A percentile compares a stretch with the other conserved stretches of the same genome.
phyloP scores from a whole-genome alignment of 331 rosid genomes.

The Telfairia occidentalis region DNA sequence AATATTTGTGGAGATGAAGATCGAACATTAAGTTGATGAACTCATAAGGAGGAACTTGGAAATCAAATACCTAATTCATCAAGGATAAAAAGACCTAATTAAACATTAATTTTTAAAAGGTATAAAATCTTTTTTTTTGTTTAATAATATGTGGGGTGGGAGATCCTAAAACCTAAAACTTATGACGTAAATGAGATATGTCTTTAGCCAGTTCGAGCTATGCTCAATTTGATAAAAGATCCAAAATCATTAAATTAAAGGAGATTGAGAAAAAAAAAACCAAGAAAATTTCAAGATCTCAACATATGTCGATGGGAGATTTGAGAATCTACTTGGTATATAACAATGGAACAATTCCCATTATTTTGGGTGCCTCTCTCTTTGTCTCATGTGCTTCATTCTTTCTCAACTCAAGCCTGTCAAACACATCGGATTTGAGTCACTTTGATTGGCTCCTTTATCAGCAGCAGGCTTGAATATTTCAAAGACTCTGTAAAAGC shows the following conservation, averaged over 20 bases:
- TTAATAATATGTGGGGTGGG: too few species aligned
- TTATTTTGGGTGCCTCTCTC: background rate
- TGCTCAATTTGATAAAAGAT: too few species aligned
- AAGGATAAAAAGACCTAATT: too few species aligned
- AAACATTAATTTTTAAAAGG: too few species aligned
- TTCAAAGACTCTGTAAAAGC: background rate
- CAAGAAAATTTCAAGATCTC: background rate
- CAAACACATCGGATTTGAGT: background rate
- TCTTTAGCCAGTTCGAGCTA: too few species aligned
- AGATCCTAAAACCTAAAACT: too few species aligned
- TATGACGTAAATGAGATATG: too few species aligned
- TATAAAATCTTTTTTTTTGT: too few species aligned
- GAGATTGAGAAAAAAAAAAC: background rate
- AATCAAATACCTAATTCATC: too few species aligned
- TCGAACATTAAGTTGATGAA: too few species aligned
- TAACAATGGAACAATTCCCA: background rate
- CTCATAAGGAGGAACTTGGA: too few species aligned
- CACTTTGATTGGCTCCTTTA: background rate
- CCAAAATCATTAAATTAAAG: background rate
- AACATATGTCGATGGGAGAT: background rate
- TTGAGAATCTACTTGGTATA: background rate
- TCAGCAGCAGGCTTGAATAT: slow-evolving; percentile 2
- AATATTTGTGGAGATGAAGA: too few species aligned
- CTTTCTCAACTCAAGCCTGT: background rate
- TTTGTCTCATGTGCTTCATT: slow-evolving; percentile 5